These are phyloP conservation scores for Pyrrhoderma lamaoense DNA, from an alignment of 1,284 basidiomycete genomes.

Conservation along the genomic window DNA sequence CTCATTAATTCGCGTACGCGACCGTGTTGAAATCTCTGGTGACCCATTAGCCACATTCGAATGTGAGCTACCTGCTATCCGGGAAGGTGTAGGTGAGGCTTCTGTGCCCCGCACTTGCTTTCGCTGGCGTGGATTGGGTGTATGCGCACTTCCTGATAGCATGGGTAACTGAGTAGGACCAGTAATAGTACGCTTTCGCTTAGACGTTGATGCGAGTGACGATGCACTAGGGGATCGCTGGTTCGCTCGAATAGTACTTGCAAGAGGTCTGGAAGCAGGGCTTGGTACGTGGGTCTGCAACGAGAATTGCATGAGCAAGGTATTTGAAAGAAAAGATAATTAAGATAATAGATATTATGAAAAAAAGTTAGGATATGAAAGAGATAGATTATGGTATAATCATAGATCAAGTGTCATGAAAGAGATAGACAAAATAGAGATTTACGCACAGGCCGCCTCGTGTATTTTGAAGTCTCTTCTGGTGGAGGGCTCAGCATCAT, in stretches of 20 bases:
- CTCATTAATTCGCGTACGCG: constrained; percentile 3
- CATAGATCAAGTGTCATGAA: neutral
- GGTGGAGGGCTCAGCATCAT: constrained; percentile 15
- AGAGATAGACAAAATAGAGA: neutral
- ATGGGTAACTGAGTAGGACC: neutral
- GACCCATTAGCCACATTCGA: neutral
- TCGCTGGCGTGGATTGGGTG: constrained; percentile 17
- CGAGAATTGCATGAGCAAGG: neutral
- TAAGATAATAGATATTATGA: neutral
- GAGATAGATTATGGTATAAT: too few species aligned
- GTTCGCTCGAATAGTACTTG: constrained; percentile 9
- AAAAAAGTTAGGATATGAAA: neutral
- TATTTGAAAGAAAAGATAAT: neutral
- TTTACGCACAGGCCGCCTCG: constrained; percentile 3
- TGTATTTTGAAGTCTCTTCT: constrained; percentile 9
- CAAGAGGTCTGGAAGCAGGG: constrained; percentile 11
- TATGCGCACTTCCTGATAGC: constrained; percentile 6
- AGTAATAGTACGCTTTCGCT: constrained; percentile 15
- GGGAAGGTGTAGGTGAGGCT: constrained; percentile 9
- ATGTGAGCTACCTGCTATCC: neutral
- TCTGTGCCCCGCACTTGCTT: constrained; percentile 14
- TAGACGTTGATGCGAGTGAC: neutral
- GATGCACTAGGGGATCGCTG: neutral
- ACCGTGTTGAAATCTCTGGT: neutral
- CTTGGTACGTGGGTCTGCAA: constrained; percentile 3